Conservation (phyloP, 2,329 filamentous ascomycete species). For the Claviceps sp. region DNA sequence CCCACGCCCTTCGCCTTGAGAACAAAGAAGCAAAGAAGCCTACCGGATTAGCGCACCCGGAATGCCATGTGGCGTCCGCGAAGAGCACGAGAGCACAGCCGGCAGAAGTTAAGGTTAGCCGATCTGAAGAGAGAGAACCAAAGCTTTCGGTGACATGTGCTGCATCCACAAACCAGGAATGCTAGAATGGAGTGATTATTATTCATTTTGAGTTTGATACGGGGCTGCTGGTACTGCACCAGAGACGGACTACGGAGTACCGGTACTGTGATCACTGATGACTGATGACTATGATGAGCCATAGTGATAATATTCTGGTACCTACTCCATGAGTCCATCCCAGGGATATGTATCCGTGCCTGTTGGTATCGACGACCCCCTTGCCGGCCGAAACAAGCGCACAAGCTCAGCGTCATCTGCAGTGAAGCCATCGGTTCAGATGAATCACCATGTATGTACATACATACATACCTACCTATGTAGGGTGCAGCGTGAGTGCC, state of each 20-base stretch:
- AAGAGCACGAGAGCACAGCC: neutral
- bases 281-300: too few relatives aligned
- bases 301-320: too few relatives aligned
- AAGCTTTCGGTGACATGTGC: neutral
- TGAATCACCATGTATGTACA: neutral
- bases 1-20: neutral
- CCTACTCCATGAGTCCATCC: too few relatives aligned
- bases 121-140: neutral
- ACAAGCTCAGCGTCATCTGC: neutral
- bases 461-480: too few relatives aligned
- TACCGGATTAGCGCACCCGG: neutral
- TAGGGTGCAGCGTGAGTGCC: slow-evolving; percentile 1
- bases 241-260: neutral
- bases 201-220: neutral
- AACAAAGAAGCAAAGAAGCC: neutral
- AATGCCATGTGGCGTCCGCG: slow-evolving; percentile 2
- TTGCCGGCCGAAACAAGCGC: neutral
- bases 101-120: neutral
- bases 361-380: neutral
- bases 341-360: too few relatives aligned
- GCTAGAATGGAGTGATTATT: neutral
- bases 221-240: neutral
- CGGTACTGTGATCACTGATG: neutral
- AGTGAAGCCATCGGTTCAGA: neutral
- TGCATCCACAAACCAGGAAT: neutral